phyloP scores from a whole-genome alignment of 1,139 yeast species.

The Meyerozyma athensensis region DNA sequence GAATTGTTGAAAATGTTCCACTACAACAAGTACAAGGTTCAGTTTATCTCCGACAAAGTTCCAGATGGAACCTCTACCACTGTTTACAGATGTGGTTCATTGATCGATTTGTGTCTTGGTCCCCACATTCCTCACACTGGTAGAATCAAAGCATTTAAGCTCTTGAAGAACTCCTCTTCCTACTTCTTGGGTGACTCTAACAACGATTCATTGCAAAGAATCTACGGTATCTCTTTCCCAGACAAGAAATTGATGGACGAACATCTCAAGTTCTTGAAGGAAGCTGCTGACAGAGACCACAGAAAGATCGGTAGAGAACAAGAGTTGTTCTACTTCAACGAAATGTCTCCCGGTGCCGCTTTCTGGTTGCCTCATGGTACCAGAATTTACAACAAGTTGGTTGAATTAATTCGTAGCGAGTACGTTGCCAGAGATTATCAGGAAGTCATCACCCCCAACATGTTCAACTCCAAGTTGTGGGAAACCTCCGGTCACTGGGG shows the following conservation, averaged over 20 bases:
- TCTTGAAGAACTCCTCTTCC: slow-evolving; percentile 92
- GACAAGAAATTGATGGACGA: slow-evolving; percentile 96
- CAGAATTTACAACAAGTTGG: slow-evolving; percentile 83
- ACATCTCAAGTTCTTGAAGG: slow-evolving; percentile 90
- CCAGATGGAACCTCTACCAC: slow-evolving; percentile 97
- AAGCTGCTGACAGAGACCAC: slow-evolving; percentile 97
- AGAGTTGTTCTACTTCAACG: slow-evolving; percentile 91
- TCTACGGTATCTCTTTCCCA: slow-evolving; percentile 98
- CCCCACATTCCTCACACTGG: slow-evolving; percentile 99
- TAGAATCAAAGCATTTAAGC: slow-evolving; percentile 88
- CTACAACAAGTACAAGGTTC: slow-evolving; percentile 93
- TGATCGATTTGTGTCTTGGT: slow-evolving; percentile 95
- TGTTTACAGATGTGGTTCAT: slow-evolving; percentile 96
- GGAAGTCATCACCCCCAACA: slow-evolving; percentile 96
- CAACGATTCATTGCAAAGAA: slow-evolving; percentile 94
- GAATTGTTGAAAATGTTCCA: slow-evolving; percentile 87
- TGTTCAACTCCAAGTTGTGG: slow-evolving; percentile 95
- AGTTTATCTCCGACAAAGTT: slow-evolving; percentile 78
- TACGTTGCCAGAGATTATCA: slow-evolving; percentile 91
- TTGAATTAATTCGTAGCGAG: slow-evolving; percentile 72
- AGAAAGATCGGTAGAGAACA: slow-evolving; percentile 95
- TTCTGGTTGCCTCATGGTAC: slow-evolving; percentile 99
- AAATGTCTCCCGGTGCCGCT: slow-evolving; percentile 94
- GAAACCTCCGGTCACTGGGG: slow-evolving; percentile 98
- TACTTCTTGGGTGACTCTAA: slow-evolving; percentile 91